These are phyloP conservation scores for Pseudognaphalium luteoalbum DNA, from an alignment of 129 eudicot genomes.

Conservation along the genomic window DNA sequence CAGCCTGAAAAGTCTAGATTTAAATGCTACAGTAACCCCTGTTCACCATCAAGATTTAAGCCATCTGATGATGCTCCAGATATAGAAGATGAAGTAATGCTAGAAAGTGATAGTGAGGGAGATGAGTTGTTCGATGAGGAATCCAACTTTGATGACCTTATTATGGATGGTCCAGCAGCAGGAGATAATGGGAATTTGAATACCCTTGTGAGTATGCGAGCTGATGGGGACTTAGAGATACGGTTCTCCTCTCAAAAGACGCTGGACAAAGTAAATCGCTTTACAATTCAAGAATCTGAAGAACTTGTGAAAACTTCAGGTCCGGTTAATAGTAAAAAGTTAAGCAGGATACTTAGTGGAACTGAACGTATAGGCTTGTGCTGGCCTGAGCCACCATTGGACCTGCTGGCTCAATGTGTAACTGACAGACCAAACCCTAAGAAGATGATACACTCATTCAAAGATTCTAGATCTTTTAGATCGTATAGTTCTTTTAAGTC, in stretches of 20 bases:
- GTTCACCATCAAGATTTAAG: constrained; percentile 86
- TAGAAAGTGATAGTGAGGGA: constrained; percentile 69
- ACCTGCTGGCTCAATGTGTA: constrained; percentile 66
- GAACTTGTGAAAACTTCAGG: constrained; percentile 27
- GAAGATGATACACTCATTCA: constrained; percentile 57
- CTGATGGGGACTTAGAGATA: constrained; percentile 34
- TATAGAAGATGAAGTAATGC: constrained; percentile 67
- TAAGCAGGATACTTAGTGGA: constrained; percentile 59
- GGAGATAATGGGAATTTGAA: constrained; percentile 17
- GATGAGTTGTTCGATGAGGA: constrained; percentile 75
- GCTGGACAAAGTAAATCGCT: constrained; percentile 57
- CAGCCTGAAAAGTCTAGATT: constrained; percentile 45
- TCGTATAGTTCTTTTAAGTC: constrained; percentile 56
- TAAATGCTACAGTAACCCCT: constrained; percentile 81
- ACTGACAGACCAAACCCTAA: constrained; percentile 54
- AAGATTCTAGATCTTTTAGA: constrained; percentile 59
- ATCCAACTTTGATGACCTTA: constrained; percentile 32
- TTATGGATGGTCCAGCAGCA: constrained; percentile 26
- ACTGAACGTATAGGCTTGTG: constrained; percentile 75
- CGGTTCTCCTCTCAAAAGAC: constrained; percentile 57
- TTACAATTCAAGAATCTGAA: constrained; percentile 43
- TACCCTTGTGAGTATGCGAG: constrained; percentile 8
- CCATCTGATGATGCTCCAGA: constrained; percentile 73
- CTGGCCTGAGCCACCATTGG: constrained; percentile 90
- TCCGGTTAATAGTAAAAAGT: constrained; percentile 27